Base-by-base conservation (phyloP, 768 basidiomycete species). In the Cystobasidium ongulense region DNA sequence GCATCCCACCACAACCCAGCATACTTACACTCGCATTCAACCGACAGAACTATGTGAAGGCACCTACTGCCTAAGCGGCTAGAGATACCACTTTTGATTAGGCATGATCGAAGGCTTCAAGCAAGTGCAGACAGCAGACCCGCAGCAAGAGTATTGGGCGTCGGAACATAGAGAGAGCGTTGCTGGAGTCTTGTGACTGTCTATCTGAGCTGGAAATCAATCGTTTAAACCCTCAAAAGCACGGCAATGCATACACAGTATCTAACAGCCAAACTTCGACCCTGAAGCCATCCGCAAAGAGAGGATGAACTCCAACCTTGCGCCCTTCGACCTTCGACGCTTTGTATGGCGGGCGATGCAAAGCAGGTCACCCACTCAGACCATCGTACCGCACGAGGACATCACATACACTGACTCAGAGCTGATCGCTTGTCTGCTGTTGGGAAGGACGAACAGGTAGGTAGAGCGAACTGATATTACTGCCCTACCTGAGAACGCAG, bases 41-140 rank as follows among this genome's bases (percentile, higher is more conserved):
- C 35, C 53, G 21, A 31, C 68, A 71, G 68, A 54, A 71, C 25
- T 71, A 71, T 33, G 68, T 71, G 8, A 71, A 71, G 54, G 25
- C 52, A 15, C 53, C 68, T 10, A 46, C 43, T n/a, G 68, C 59
- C 10, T 25, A 27, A 10, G 29, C 33, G 29, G 13, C 7, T 8
- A 50, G 21, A 50, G 5, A 4, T 3, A 21, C n/a, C 15, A 17
- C 46, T 11, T 21, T n/a, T 21, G 46, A n/a, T 21, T 50, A 11
- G 3, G 46, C 46, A 50, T 50, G 46, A 50, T 50, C 46, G 46
- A 11, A 50, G 46, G 46, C 46, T 50, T 21, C n/a, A 3, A 11
- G 46, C 15, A 50, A n/a, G n/a, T 50, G 46, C 46, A 50, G 46
- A 11, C 46, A 11, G 46, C 4, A 21, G 46, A 3, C 15, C 21